Conservation (phyloP, 495 filamentous ascomycete genomes). For the Penicillium angulare region DNA sequence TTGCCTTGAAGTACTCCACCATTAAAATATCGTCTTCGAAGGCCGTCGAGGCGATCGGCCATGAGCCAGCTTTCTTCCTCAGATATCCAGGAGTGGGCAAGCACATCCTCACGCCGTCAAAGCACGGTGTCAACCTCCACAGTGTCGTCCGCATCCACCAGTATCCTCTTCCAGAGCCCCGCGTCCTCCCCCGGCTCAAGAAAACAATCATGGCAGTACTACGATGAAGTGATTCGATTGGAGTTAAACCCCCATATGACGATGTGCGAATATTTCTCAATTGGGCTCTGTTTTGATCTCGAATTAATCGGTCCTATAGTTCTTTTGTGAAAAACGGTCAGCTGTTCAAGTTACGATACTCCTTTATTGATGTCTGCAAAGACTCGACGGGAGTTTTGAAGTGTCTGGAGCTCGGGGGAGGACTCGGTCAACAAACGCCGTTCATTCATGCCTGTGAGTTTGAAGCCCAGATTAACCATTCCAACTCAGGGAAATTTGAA, state of each 20-base stretch:
- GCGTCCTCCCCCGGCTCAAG: conserved; percentile 34
- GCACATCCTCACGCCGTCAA: conserved; percentile 29
- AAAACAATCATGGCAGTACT: conserved; percentile 32
- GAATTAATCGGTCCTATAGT: conserved; percentile 14
- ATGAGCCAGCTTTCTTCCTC: conserved; percentile 28
- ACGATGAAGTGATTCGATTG: conserved; percentile 39
- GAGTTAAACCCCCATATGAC: conserved; percentile 39
- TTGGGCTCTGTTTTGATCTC: background rate
- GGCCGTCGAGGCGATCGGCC: conserved; percentile 3
- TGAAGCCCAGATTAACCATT: background rate
- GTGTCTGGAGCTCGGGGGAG: conserved; percentile 41
- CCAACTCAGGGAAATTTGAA: background rate
- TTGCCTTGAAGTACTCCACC: conserved; percentile 1
- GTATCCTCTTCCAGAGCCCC: conserved; percentile 34
- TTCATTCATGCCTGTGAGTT: conserved; percentile 45
- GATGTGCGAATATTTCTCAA: conserved; percentile 26
- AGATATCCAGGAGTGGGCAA: conserved; percentile 39
- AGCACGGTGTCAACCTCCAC: conserved; percentile 42
- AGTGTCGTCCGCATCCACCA: conserved; percentile 37
- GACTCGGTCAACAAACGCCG: conserved; percentile 37
- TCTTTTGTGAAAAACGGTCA: conserved; percentile 41
- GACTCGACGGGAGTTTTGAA: conserved; percentile 38
- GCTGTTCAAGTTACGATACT: conserved; percentile 45
- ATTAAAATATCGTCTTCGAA: background rate
- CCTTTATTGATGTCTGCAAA: conserved; percentile 43